Percentiles rank a stretch among this genome's conserved stretches.
Conservation (phyloP, 202 grass and related monocot species). For the Panicum virgatum region DNA sequence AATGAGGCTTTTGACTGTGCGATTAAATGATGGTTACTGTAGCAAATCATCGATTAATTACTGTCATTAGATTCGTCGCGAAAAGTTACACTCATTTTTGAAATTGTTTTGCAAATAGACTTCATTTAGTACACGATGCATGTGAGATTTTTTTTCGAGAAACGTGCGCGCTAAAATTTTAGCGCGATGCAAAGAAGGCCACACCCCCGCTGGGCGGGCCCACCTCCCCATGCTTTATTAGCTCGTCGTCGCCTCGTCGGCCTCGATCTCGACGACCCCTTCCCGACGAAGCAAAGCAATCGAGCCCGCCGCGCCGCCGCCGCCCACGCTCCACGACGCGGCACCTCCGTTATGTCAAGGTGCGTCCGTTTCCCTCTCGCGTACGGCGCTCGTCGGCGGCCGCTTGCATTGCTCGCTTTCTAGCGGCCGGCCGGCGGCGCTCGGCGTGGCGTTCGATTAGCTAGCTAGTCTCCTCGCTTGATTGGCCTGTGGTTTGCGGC, state of each 20-base stretch:
- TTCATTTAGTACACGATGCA: too few species aligned
- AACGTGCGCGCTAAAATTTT: too few species aligned
- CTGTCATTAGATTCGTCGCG: too few species aligned
- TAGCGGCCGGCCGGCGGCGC: background rate
- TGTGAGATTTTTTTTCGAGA: too few species aligned
- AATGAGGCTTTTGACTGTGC: too few species aligned
- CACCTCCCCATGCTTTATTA: slow-evolving; percentile 27
- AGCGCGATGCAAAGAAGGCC: too few species aligned
- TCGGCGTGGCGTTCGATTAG: background rate
- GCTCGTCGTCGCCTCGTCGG: background rate
- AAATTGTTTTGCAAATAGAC: too few species aligned
- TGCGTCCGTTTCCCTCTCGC: background rate
- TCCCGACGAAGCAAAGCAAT: slow-evolving; percentile 21
- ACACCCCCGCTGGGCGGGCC: too few species aligned
- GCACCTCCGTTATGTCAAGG: background rate
- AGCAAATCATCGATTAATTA: too few species aligned
- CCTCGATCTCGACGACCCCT: background rate
- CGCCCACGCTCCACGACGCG: background rate
- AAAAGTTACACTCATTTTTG: too few species aligned
- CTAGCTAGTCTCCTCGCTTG: background rate
- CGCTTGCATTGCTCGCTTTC: background rate
- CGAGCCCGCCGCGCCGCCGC: slow-evolving; percentile 5
- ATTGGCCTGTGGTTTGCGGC: background rate
- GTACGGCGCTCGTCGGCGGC: background rate
- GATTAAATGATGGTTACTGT: too few species aligned